phyloP scores from a whole-genome alignment of 345 rosid genomes.

The Aquilaria sinensis region DNA sequence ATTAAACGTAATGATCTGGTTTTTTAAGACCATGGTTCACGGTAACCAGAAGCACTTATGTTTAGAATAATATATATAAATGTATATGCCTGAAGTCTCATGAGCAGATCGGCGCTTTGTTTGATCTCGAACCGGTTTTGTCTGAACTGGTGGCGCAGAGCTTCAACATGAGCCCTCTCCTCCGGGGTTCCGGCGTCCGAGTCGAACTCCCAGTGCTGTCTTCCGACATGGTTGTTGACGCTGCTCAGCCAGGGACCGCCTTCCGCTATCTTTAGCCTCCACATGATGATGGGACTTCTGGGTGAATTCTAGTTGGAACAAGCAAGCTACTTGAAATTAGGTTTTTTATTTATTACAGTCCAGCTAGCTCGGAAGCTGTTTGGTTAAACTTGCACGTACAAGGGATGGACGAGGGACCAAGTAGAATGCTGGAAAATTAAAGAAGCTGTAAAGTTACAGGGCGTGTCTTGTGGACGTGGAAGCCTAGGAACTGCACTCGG shows the following conservation, averaged over 20 bases:
- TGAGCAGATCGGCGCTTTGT: conserved; percentile 35
- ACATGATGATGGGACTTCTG: conserved; percentile 16
- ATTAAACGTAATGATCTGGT: not conserved
- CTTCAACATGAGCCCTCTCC: conserved; percentile 27
- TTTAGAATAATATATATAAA: not conserved
- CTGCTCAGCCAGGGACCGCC: conserved; percentile 27
- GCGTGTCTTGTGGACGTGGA: too few species aligned
- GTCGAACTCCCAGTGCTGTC: conserved; percentile 51
- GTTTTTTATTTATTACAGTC: too few species aligned
- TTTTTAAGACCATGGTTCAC: not conserved
- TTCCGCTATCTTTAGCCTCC: conserved; percentile 46
- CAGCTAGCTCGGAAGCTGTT: too few species aligned
- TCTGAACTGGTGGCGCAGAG: conserved; percentile 18
- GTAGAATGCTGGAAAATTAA: too few species aligned
- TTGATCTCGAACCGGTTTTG: conserved; percentile 25
- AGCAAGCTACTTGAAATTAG: too few species aligned
- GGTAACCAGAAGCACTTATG: not conserved
- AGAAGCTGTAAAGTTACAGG: too few species aligned
- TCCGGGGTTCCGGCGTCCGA: conserved; percentile 26
- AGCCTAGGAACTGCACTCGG: too few species aligned
- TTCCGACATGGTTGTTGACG: conserved; percentile 27
- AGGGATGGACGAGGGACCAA: too few species aligned
- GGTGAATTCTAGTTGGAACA: too few species aligned
- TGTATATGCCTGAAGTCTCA: conserved; percentile 32
- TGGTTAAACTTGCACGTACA: too few species aligned